These are phyloP conservation scores for Backusella psychrophila DNA, from an alignment of 192 early-diverging fungal genomes.

Conservation along the genomic window DNA sequence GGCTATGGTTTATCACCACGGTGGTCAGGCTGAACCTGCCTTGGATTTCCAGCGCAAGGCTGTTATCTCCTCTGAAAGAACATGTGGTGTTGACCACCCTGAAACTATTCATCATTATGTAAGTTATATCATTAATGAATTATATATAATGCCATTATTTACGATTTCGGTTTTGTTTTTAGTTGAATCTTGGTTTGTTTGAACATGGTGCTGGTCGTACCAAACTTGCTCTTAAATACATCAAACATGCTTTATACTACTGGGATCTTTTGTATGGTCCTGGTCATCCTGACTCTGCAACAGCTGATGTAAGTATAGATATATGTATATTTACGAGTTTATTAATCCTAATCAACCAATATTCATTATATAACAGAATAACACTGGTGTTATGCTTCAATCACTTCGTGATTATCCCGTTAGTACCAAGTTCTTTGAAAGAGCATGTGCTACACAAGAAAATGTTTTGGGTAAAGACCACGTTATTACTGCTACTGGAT, in stretches of 20 bases:
- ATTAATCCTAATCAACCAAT: constrained; percentile 3
- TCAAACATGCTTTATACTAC: constrained; percentile 80
- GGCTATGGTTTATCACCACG: constrained; percentile 80
- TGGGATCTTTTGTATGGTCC: constrained; percentile 77
- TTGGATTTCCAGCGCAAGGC: constrained; percentile 78
- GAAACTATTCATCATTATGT: constrained; percentile 90
- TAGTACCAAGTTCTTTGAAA: constrained; percentile 68
- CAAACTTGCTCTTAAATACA: constrained; percentile 68
- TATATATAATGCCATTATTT: constrained; percentile 9
- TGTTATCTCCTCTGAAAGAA: constrained; percentile 82
- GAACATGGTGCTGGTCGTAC: constrained; percentile 81
- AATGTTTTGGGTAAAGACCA: constrained; percentile 67
- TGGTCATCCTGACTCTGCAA: constrained; percentile 82
- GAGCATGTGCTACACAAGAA: constrained; percentile 67
- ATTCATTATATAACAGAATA: constrained; percentile 40
- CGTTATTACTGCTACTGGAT: constrained; percentile 60
- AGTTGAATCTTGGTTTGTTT: constrained; percentile 86
- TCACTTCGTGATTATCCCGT: constrained; percentile 58
- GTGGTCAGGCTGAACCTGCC: constrained; percentile 57
- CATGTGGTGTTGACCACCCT: constrained; percentile 80
- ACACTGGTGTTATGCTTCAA: constrained; percentile 76
- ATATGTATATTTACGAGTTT: not conserved
- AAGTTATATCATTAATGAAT: constrained; percentile 14
- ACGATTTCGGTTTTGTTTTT: constrained; percentile 10
- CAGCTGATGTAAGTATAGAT: constrained; percentile 62